Base-by-base conservation (phyloP, 1,284 basidiomycete species). In the Cystobasidium slooffiae region DNA sequence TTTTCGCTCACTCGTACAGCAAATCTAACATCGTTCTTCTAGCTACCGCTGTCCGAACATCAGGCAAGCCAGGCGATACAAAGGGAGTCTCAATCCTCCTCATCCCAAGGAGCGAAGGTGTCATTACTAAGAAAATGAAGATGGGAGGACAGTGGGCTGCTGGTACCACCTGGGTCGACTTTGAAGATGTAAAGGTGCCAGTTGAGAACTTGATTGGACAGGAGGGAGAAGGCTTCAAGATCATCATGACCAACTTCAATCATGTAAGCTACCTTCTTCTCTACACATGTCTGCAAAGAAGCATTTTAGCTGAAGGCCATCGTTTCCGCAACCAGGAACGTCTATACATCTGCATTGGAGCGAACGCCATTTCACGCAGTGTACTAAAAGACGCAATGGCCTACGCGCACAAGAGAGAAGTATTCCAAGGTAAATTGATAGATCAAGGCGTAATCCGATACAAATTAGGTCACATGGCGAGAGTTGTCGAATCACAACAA, bases 31-130 rank as follows among this genome's bases (percentile, higher is more conserved):
- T 55, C 39, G n/a, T 20, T 18, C 12, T 44, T 46, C 79, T 80
- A 65, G 81, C 79, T n/a, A 81, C 80, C 2, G 80, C 81, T 0
- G 82, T 82, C 10, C 78, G 82, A n/a, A 83, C 82, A 0, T 81
- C 80, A 1, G 83, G 82, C 52, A 82, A 83, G 58, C 75, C 80
- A 0, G 80, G 80, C 37, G 83, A 82, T n/a, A 76, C 80, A 22
- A 68, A 72, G 2, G 83, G 83, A 7, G 78, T 83, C 65, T 81
- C 81, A 12, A 75, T 83, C 22, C 76, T 83, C 22, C 72, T 83
- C 16, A 80, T 83, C 39, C 79, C 79, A 16, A 70, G 78, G 8
- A 70, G 75, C 20, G 80, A 79, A 14, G 79, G 79, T 6, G 63
- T 80, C 5, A 72, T 31, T 46, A 75, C 77, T 77, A 22, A 76